Percentiles rank a stretch among this genome's conserved stretches.
Conservation (phyloP, 345 rosid genomes). For the Populus ilicifolia region DNA sequence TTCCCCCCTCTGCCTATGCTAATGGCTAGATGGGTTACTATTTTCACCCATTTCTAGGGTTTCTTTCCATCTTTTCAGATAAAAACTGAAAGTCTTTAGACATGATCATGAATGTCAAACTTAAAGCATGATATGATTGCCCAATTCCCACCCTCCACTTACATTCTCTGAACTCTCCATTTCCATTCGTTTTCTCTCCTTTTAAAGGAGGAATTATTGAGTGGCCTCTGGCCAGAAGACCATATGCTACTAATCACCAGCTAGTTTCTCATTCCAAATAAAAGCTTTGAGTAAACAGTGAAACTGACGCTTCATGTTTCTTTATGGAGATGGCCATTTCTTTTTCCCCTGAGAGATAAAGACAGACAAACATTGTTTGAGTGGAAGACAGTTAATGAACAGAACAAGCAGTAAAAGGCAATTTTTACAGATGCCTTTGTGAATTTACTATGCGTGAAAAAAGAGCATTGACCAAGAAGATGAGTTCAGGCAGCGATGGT, state of each 20-base stretch:
- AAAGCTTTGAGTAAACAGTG: not conserved
- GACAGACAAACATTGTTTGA: not conserved
- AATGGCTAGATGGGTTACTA: not conserved
- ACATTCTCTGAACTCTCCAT: not conserved
- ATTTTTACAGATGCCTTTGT: not conserved
- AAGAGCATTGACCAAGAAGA: not conserved
- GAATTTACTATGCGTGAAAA: not conserved
- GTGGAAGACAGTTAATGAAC: not conserved
- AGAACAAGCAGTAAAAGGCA: not conserved
- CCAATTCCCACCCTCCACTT: not conserved
- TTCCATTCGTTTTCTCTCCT: not conserved
- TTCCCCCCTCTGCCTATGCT: not conserved
- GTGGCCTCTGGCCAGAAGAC: not conserved
- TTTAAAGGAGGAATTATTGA: not conserved
- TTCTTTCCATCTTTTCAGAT: constrained; percentile 10
- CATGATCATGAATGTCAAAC: constrained; percentile 14
- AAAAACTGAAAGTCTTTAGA: constrained; percentile 5
- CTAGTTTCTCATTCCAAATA: not conserved
- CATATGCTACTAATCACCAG: not conserved
- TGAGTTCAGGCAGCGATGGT: not conserved
- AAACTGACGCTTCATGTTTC: not conserved
- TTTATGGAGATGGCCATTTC: not conserved
- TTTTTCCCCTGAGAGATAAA: not conserved
- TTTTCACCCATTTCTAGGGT: not conserved
- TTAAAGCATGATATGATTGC: constrained; percentile 6